These are phyloP conservation scores for Fremontodendron californicum DNA, from an alignment of 345 rosid genomes.

Conservation along the genomic window DNA sequence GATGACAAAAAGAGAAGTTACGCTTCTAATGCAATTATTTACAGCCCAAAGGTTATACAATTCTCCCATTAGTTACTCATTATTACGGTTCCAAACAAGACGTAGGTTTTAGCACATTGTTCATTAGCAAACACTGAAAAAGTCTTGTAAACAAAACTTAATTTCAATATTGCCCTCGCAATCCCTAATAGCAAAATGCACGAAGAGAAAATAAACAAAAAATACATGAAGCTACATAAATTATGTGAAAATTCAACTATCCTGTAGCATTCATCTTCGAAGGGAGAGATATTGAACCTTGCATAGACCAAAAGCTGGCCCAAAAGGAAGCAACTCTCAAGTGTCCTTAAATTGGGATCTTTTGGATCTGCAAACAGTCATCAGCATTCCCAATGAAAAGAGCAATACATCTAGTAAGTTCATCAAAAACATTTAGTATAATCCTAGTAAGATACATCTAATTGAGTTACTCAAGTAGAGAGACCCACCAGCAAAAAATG, in stretches of 20 bases:
- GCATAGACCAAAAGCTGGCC: conserved; percentile 68
- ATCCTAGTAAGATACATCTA: neutral
- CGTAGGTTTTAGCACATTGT: neutral
- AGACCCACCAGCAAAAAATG: conserved; percentile 74
- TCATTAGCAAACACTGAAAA: neutral
- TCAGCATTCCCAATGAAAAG: neutral
- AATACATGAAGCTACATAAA: neutral
- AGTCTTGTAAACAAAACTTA: neutral
- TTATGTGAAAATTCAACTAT: neutral
- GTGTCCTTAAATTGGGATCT: conserved; percentile 62
- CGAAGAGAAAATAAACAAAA: neutral
- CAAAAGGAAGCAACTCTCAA: conserved; percentile 78
- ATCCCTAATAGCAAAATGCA: neutral
- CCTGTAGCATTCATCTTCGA: conserved; percentile 1
- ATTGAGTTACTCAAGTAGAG: neutral
- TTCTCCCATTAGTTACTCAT: conserved; percentile 1
- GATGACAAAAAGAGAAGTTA: neutral
- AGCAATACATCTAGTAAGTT: neutral
- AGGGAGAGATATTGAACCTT: conserved; percentile 49
- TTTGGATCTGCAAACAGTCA: conserved; percentile 49
- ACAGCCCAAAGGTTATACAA: neutral
- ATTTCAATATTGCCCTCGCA: neutral
- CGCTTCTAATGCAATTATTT: neutral
- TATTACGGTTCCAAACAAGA: neutral
- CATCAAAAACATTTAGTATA: neutral